Evolutionary conservation across 768 basidiomycete species (phyloP).

Genomic region (Boletus vinaceobasis): DNA sequence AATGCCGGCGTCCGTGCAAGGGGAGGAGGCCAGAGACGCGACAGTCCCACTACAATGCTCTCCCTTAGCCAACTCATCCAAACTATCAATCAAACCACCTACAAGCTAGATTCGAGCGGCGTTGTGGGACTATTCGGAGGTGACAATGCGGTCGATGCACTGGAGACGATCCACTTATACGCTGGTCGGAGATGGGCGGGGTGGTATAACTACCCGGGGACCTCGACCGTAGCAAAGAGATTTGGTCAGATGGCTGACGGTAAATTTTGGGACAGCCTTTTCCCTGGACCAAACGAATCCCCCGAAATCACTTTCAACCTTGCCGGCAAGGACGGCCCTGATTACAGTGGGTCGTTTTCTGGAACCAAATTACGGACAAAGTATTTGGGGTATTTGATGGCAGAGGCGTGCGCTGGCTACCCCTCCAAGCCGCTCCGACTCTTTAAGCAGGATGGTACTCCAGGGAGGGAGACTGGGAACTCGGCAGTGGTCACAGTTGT

Average conservation of each 20-base stretch:
- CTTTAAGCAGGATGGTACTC: neutral
- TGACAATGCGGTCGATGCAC: constrained; percentile 29
- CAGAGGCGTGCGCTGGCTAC: neutral
- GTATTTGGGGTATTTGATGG: constrained; percentile 56
- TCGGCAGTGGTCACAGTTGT: constrained; percentile 15
- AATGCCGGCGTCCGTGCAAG: neutral
- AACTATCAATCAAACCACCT: constrained; percentile 7
- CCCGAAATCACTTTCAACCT: constrained; percentile 27
- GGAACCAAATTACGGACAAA: constrained; percentile 50
- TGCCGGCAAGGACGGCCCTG: constrained; percentile 44
- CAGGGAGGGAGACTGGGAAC: constrained; percentile 16
- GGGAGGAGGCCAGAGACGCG: neutral
- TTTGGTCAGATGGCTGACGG: constrained; percentile 30
- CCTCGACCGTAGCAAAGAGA: constrained; percentile 29
- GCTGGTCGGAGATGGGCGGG: constrained; percentile 30
- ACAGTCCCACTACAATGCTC: constrained; percentile 7
- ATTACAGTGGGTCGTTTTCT: constrained; percentile 71
- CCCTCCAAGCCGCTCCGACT: constrained; percentile 1
- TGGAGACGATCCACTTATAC: constrained; percentile 32
- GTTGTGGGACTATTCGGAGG: constrained; percentile 35
- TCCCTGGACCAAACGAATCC: constrained; percentile 28
- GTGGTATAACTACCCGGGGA: constrained; percentile 38
- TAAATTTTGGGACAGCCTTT: constrained; percentile 31
- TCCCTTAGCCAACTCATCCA: constrained; percentile 13
- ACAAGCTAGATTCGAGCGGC: constrained; percentile 26